Percentiles rank a stretch among this genome's conserved stretches.
Evolutionary conservation across 345 rosid genomes (phyloP).

Genomic region (Geranium brycei): DNA sequence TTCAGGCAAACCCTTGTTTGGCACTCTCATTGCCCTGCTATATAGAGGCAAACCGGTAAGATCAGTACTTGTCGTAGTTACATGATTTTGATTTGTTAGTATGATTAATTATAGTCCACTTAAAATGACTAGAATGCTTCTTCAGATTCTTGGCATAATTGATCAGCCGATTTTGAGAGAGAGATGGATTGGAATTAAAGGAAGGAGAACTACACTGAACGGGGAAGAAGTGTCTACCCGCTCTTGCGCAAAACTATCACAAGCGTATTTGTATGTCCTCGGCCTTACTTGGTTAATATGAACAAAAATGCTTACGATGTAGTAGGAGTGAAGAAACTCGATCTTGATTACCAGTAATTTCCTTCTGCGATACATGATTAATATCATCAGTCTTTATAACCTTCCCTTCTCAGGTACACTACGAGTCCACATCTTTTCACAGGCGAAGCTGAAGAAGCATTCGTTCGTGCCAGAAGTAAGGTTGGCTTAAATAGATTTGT

Average conservation of each 20-base stretch:
- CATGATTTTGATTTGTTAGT: background rate
- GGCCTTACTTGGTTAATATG: background rate
- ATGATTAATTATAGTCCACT: background rate
- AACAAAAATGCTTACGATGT: no score
- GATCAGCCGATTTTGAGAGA: slow-evolving; percentile 83
- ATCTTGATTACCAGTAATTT: no score
- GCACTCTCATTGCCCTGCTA: slow-evolving; percentile 75
- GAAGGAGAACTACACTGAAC: slow-evolving; percentile 63
- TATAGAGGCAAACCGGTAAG: slow-evolving; percentile 80
- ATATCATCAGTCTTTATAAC: no score
- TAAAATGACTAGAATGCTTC: background rate
- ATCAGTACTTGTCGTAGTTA: background rate
- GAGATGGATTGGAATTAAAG: slow-evolving; percentile 80
- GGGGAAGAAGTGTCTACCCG: slow-evolving; percentile 69
- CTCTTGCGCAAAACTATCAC: slow-evolving; percentile 46
- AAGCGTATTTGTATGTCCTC: slow-evolving; percentile 70
- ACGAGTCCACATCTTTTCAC: slow-evolving; percentile 91
- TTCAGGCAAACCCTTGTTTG: slow-evolving; percentile 87
- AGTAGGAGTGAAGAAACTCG: no score
- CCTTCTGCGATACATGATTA: no score
- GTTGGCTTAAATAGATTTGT: slow-evolving; percentile 17
- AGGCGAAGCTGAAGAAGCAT: slow-evolving; percentile 67
- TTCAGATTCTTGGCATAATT: slow-evolving; percentile 78
- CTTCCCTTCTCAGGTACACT: slow-evolving; percentile 47
- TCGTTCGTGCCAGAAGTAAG: slow-evolving; percentile 72